Evolutionary conservation across 768 basidiomycete genomes (phyloP).

Genomic region (Clitopilus hobsonii): DNA sequence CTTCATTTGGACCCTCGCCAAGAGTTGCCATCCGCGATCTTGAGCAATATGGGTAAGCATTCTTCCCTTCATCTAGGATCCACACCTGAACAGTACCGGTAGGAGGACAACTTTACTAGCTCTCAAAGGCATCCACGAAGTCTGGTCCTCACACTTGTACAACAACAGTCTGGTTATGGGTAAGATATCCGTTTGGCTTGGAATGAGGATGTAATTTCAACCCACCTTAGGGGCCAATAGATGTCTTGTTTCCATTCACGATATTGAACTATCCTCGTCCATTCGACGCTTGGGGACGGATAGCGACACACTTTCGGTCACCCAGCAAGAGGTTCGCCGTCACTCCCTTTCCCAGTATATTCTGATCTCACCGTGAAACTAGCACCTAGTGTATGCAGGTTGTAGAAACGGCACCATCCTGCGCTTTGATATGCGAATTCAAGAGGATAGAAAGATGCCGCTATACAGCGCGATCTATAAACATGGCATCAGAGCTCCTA

Average conservation of each 20-base stretch:
- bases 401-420: slow-evolving; percentile 55
- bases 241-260: slow-evolving; percentile 46
- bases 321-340: slow-evolving; percentile 41
- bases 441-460: slow-evolving; percentile 6
- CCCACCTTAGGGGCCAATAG: slow-evolving; percentile 42
- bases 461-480: not conserved
- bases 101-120: slow-evolving; percentile 33
- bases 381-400: slow-evolving; percentile 53
- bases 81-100: slow-evolving; percentile 10
- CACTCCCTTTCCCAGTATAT: not conserved
- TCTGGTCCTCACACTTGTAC: slow-evolving; percentile 51
- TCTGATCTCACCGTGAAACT: not conserved
- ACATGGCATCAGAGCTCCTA: slow-evolving; percentile 15
- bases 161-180: slow-evolving; percentile 50
- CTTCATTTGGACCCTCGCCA: slow-evolving; percentile 49
- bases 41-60: slow-evolving; percentile 31
- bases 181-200: slow-evolving; percentile 15
- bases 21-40: slow-evolving; percentile 47
- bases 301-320: slow-evolving; percentile 63
- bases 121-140: slow-evolving; percentile 41
- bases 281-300: slow-evolving; percentile 41
- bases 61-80: not conserved
- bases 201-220: slow-evolving; percentile 2
- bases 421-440: slow-evolving; percentile 52
- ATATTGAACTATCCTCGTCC: slow-evolving; percentile 36